These are phyloP conservation scores for Zygosaccharomyces kombuchaensis DNA, from an alignment of 805 yeast species.

Conservation along the genomic window DNA sequence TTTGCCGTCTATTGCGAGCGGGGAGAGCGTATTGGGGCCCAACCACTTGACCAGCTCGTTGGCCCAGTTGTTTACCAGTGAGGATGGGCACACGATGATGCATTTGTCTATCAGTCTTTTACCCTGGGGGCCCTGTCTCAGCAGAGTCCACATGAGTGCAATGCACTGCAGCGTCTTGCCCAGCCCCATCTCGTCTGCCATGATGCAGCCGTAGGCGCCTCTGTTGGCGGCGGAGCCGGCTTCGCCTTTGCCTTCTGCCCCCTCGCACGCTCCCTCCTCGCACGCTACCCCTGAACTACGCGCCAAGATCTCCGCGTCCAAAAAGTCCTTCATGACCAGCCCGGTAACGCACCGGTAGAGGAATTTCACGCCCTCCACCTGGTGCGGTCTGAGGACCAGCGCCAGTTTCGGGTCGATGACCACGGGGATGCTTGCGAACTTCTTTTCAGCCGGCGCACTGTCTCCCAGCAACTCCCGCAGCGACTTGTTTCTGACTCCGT, in stretches of 20 bases:
- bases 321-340: constrained; percentile 43
- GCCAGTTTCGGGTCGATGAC: constrained; percentile 88
- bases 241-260: constrained; percentile 1
- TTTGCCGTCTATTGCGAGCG: constrained; percentile 91
- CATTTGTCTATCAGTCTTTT: constrained; percentile 81
- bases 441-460: constrained; percentile 45
- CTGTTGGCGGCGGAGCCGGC: constrained; percentile 41
- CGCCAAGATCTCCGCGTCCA: constrained; percentile 26
- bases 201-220: constrained; percentile 88
- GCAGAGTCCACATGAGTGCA: constrained; percentile 85
- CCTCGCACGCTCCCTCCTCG: too few species aligned
- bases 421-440: constrained; percentile 85
- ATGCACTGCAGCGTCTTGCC: constrained; percentile 91
- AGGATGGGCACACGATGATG: constrained; percentile 91
- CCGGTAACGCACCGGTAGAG: constrained; percentile 90
- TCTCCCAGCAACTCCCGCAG: constrained; percentile 80
- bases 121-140: constrained; percentile 82
- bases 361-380: constrained; percentile 91
- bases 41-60: constrained; percentile 93
- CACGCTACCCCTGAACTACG: too few species aligned
- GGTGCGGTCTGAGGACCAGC: constrained; percentile 89
- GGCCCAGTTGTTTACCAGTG: constrained; percentile 94
- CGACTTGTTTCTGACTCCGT: constrained; percentile 47
- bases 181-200: constrained; percentile 98
- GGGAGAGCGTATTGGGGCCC: constrained; percentile 84